A percentile compares a stretch with the other conserved stretches of the same genome.
Conservation (phyloP, 202 grass and related monocot genomes). For the Zoysia matrella region DNA sequence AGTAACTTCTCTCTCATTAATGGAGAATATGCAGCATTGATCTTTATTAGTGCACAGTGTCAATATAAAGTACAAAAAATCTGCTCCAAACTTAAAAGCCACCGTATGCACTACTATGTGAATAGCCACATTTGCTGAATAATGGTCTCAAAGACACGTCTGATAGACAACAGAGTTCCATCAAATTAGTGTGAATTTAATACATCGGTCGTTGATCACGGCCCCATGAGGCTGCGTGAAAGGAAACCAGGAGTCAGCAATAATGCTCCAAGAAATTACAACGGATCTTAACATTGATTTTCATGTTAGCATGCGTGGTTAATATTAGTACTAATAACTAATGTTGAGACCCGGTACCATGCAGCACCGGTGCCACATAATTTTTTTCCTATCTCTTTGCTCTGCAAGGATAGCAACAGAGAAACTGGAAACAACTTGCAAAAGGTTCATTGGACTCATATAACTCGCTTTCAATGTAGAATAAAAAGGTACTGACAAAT, state of each 20-base stretch:
- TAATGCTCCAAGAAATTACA: neutral
- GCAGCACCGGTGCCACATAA: no score
- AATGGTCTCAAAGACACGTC: neutral
- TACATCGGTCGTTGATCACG: neutral
- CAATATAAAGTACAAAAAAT: neutral
- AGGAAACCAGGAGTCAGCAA: neutral
- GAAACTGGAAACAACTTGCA: neutral
- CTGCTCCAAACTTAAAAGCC: neutral
- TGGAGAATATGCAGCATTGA: no score
- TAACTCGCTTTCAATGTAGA: conserved; percentile 18
- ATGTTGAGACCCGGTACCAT: neutral
- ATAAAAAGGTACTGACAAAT: conserved; percentile 43
- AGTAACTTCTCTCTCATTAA: no score
- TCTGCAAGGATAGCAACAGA: neutral
- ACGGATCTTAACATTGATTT: neutral
- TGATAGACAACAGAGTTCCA: neutral
- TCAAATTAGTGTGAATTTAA: neutral
- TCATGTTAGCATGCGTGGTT: no score
- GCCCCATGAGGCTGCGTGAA: neutral
- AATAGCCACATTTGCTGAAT: conserved; percentile 1
- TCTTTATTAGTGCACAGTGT: no score
- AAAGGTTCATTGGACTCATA: neutral
- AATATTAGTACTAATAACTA: neutral
- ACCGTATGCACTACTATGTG: neutral
- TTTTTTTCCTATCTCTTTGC: neutral